Evolutionary conservation across 2,329 filamentous ascomycete species (phyloP).

Genomic region (Trichocomaceae sp.): DNA sequence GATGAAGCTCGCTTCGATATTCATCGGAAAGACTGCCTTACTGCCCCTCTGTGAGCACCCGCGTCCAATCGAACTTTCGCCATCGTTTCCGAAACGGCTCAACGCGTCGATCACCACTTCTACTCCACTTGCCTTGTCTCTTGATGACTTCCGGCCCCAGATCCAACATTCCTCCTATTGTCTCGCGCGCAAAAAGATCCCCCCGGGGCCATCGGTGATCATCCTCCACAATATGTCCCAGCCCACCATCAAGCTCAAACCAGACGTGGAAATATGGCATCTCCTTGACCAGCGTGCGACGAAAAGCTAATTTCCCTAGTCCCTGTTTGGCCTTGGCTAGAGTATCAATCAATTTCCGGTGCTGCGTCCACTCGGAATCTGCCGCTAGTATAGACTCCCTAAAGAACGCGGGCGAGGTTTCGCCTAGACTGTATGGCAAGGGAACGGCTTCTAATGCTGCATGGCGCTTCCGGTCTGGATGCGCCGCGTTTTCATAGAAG

Average conservation of each 20-base stretch:
- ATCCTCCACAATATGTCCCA: slow-evolving; percentile 91
- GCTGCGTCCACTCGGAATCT: slow-evolving; percentile 93
- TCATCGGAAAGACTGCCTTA: background rate
- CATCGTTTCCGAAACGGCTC: slow-evolving; percentile 78
- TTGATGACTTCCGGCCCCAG: slow-evolving; percentile 75
- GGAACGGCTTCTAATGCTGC: slow-evolving; percentile 81
- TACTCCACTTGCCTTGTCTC: slow-evolving; percentile 79
- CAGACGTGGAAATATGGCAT: slow-evolving; percentile 98
- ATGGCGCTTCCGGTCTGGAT: slow-evolving; percentile 69
- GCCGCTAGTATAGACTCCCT: slow-evolving; percentile 81
- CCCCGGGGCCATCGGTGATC: slow-evolving; percentile 76
- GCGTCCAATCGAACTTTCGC: slow-evolving; percentile 89
- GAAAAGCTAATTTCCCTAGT: slow-evolving; percentile 73
- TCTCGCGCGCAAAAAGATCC: slow-evolving; percentile 86
- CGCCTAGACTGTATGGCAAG: slow-evolving; percentile 83
- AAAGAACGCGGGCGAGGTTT: slow-evolving; percentile 90
- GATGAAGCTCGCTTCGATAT: too few species aligned
- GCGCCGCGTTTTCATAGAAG: slow-evolving; percentile 95
- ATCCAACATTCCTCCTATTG: slow-evolving; percentile 88
- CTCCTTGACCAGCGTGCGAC: slow-evolving; percentile 78
- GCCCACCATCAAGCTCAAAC: slow-evolving; percentile 85
- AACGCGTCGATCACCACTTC: slow-evolving; percentile 57
- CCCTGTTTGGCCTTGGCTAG: slow-evolving; percentile 51
- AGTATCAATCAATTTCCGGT: slow-evolving; percentile 91
- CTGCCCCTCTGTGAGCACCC: slow-evolving; percentile 49